These are phyloP conservation scores for Phytopythium vexans DNA, from an alignment of 352 stramenopile genomes.

Conservation along the genomic window DNA sequence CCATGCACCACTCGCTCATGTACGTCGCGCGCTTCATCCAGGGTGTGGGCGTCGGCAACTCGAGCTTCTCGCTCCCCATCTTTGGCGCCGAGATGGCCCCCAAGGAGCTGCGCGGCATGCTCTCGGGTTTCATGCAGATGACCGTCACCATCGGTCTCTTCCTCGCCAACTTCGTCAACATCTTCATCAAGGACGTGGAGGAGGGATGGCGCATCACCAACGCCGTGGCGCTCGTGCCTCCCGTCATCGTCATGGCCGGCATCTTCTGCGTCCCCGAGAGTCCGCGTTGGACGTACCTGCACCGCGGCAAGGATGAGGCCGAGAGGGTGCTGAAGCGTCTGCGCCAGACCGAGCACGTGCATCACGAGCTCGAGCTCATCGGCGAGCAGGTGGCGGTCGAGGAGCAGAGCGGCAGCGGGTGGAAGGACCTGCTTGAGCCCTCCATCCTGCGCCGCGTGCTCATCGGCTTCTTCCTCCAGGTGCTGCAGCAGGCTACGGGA, in stretches of 20 bases:
- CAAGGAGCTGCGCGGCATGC: too few species aligned
- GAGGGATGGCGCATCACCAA: constrained; percentile 26
- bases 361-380: constrained; percentile 28
- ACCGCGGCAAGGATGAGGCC: constrained; percentile 19
- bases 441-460: constrained; percentile 17
- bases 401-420: constrained; percentile 5
- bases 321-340: constrained; percentile 20
- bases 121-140: constrained; percentile 31
- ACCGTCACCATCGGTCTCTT: constrained; percentile 21
- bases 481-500: constrained; percentile 29
- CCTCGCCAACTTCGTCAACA: constrained; percentile 22
- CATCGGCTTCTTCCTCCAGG: constrained; percentile 22
- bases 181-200: constrained; percentile 15
- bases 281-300: constrained; percentile 29
- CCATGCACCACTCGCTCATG: too few species aligned
- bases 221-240: constrained; percentile 17
- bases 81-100: too few species aligned
- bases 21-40: constrained; percentile 19
- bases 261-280: constrained; percentile 31
- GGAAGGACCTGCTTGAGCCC: constrained; percentile 21
- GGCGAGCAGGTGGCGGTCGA: constrained; percentile 24
- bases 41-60: constrained; percentile 20
- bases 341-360: constrained; percentile 21
- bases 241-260: constrained; percentile 25
- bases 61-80: constrained; percentile 25